Evolutionary conservation across 2,329 filamentous ascomycete species (phyloP), one percentile per base, ranked within the genome.

Genomic region (Epichloe sylvatica): DNA sequence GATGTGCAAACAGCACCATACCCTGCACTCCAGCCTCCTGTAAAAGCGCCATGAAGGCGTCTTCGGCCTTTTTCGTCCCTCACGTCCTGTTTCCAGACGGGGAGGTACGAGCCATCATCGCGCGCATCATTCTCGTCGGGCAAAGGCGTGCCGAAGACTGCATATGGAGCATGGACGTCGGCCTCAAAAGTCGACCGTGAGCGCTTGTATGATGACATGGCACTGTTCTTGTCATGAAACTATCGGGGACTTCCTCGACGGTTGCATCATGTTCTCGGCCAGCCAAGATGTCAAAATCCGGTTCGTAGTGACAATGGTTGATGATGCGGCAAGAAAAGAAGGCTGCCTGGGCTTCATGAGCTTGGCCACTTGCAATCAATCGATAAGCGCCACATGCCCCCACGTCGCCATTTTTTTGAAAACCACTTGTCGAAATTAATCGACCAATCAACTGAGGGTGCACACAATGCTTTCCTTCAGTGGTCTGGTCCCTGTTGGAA

Each of bases 41-140:
- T 96, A 62, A 98, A 98, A 54, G 92, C 92, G 55, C 92, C 92
- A 67, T 98, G 92, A 3, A 98, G 75, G 49, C 92, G 80, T 67
- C 94, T 91, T 58, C 90, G 76, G 15, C 92, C 92, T 56, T 82
- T 82, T 62, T 96, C 92, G 67, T 98, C 92, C 52, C 84, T 86
- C 64, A 94, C 90, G 63, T 96, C 91, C 72, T 98, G 92, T 70
- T 97, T 95, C 89, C 92, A 97, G n/a, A 95, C 69, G 0, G 92
- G 92, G 15, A 95, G 79, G 63, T 90, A 97, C 39, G 86, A 88
- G 53, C 90, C 91, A 70, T 96, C 87, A 65, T 97, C 90, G 59
- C 88, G 83, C 37, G 78, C 74, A 19, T 87, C 78, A 45, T 83
- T 75, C 60, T 94, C 87, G 52, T 86, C 79, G 1, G 89, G 89